Percentiles rank a stretch among this genome's conserved stretches.
phyloP scores from a whole-genome alignment of 257 asterid genomes.

The Galeopsis tetrahit region DNA sequence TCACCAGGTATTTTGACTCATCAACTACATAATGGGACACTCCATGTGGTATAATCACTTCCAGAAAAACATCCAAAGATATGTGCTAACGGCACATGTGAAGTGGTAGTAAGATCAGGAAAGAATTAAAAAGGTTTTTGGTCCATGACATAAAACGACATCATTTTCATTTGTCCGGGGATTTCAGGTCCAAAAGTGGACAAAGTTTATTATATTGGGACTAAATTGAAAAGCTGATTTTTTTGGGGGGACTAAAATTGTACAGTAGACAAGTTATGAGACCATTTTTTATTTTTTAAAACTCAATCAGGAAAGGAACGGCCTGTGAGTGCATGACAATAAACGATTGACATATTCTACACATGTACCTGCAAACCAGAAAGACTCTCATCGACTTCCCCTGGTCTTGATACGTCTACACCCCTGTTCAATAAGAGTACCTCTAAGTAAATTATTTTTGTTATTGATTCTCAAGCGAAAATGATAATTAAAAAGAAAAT shows the following conservation, averaged over 20 bases:
- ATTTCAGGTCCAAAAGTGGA: too few species aligned
- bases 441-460: conserved; percentile 35
- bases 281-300: too few species aligned
- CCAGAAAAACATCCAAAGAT: conserved; percentile 5
- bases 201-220: too few species aligned
- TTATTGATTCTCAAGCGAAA: conserved; percentile 24
- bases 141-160: too few species aligned
- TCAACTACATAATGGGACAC: conserved; percentile 19
- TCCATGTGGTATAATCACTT: conserved; percentile 2
- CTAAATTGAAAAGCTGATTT: too few species aligned
- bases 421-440: conserved; percentile 61
- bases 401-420: conserved; percentile 75
- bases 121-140: neutral
- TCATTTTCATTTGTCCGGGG: too few species aligned
- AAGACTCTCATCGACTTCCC: conserved; percentile 74
- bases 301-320: conserved; percentile 1
- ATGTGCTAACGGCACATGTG: conserved; percentile 22
- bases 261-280: too few species aligned
- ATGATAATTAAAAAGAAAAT: conserved; percentile 16
- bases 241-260: too few species aligned
- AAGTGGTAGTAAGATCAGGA: neutral
- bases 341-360: conserved; percentile 1
- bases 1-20: conserved; percentile 8
- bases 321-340: neutral
- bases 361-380: conserved; percentile 72